Evolutionary conservation across 75 land plant genomes (phyloP).

Genomic region (Adiantum capillusveneris): DNA sequence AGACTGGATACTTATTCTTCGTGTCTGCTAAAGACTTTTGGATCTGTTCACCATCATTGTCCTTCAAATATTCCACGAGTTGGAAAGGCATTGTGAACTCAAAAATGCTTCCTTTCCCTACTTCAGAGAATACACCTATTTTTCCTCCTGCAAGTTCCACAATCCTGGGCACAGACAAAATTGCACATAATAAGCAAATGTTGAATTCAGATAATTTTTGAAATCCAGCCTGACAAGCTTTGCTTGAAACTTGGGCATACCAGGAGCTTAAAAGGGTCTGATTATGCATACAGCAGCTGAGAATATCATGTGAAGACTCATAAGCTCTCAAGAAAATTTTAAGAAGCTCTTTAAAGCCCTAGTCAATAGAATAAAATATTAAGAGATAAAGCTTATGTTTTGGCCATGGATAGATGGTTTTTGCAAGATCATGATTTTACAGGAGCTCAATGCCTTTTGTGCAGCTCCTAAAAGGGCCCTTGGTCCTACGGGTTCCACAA

Average conservation of each 20-base stretch:
- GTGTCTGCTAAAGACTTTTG: too few relatives aligned
- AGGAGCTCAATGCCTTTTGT: too few relatives aligned
- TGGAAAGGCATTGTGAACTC: conserved; percentile 32
- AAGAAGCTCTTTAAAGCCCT: not conserved
- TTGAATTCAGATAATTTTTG: not conserved
- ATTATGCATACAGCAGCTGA: too few relatives aligned
- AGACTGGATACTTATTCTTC: not conserved
- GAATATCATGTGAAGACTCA: too few relatives aligned
- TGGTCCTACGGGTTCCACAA: too few relatives aligned
- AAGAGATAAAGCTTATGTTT: too few relatives aligned
- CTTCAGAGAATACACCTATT: conserved; percentile 28
- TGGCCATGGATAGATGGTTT: too few relatives aligned
- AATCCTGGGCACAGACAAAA: conserved; percentile 7
- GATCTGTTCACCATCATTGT: not conserved
- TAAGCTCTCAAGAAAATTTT: too few relatives aligned
- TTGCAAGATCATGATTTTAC: too few relatives aligned
- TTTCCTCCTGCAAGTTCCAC: conserved; percentile 30
- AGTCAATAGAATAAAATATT: too few relatives aligned
- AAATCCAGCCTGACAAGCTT: not conserved
- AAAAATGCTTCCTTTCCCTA: conserved; percentile 34
- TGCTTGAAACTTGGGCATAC: not conserved
- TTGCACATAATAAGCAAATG: not conserved
- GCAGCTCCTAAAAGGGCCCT: too few relatives aligned
- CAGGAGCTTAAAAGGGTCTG: not conserved
- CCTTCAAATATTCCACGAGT: conserved; percentile 2